Evolutionary conservation across 306 rosid species (phyloP), one percentile per base, ranked within the genome.

Genomic region (Citrullus mucosospermus): DNA sequence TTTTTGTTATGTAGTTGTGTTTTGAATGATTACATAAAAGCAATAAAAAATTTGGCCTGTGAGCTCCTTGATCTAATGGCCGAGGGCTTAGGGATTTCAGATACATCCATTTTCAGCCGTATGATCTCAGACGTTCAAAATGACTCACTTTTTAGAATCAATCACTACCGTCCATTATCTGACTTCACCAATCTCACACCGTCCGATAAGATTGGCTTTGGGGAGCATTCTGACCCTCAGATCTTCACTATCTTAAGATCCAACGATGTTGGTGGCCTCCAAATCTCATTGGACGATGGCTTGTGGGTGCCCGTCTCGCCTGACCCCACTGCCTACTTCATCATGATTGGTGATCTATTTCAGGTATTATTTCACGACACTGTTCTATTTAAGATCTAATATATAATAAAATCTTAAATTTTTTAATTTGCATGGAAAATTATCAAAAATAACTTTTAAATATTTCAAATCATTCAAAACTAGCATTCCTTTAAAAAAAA

Each of bases 211-310:
- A 68, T 95, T 43, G 98, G 98, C 0, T 95, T 95, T 66, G 97
- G 98, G 46, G 98, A 92, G 85, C 98, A 95, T 86, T 89, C 96
- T 58, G 98, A 95, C 87, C 97, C 97, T 86, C 98, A 95, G 90
- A 89, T 95, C 91, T 78, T 95, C 68, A 92, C 98, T 41, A 82
- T 95, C 87, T 76, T 95, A 18, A 80, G 96, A 60, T 91, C 98
- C 81, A 95, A 95, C 80, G 83, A 91, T 68, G 97, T 91, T 0
- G 93, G 75, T 9, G 98, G 98, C 57, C 97, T 95, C 81, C 89
- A 95, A 80, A 91, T 95, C 81, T 85, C 78, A n/a, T 82, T 87
- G 58, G 89, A 74, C 14, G 91, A 87, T 41, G 97, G 96, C 1
- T 62, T 88, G 76, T 95, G 98, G 98, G 77, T 91, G 79, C 90